Percentiles rank a stretch among this genome's conserved stretches.
Conservation (phyloP, 2,329 filamentous ascomycete genomes). For the Penicillium hordei region DNA sequence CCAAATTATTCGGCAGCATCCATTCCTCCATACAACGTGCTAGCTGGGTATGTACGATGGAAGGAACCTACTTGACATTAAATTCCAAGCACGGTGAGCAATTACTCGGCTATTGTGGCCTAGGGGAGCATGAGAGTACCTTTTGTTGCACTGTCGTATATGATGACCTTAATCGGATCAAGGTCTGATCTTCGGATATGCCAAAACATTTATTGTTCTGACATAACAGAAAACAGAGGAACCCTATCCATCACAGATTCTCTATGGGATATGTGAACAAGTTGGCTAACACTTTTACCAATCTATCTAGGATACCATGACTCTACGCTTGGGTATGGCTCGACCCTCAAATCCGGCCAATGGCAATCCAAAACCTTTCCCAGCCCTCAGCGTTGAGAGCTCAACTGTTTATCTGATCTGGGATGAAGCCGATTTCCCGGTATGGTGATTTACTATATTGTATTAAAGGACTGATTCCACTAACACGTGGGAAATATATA, state of each 20-base stretch:
- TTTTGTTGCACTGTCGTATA: not conserved
- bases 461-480: not conserved
- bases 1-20: not conserved
- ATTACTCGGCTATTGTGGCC: not conserved
- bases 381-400: not conserved
- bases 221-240: not conserved
- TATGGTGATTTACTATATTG: not conserved
- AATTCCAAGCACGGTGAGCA: not conserved
- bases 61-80: not conserved
- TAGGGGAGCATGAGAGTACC: not conserved
- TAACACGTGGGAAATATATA: not conserved
- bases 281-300: not conserved
- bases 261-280: not conserved
- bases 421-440: not conserved
- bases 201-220: not conserved
- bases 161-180: not conserved
- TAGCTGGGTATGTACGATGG: not conserved
- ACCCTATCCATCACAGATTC: not conserved
- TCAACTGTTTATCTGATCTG: not conserved
- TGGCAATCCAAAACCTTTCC: too few species aligned
- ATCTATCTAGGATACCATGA: not conserved
- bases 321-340: not conserved
- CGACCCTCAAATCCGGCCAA: not conserved
- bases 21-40: not conserved
- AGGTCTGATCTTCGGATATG: not conserved